Percentiles rank a stretch among this genome's conserved stretches.
These are phyloP conservation scores for Tetrahymena malaccensis DNA, from an alignment of 73 alveolate species.

Conservation along the genomic window DNA sequence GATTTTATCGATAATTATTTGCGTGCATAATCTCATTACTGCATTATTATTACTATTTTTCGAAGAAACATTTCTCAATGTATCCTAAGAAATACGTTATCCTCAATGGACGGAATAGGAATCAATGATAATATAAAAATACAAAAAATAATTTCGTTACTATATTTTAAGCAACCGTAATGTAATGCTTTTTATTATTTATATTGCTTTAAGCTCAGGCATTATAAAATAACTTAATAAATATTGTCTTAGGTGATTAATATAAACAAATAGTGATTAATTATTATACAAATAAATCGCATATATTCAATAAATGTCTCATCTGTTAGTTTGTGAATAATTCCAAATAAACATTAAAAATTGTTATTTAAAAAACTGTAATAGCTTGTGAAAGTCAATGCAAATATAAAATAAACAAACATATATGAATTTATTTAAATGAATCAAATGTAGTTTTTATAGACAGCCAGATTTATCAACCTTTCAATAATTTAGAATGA, in stretches of 20 bases:
- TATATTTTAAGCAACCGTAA: neutral
- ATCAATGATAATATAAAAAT: neutral
- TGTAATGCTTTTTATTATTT: neutral
- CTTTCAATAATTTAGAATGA: neutral
- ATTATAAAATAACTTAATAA: no score
- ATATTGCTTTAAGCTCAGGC: neutral
- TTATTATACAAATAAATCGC: no score
- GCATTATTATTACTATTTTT: neutral
- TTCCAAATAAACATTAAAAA: neutral
- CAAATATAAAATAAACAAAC: no score
- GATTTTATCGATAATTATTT: neutral
- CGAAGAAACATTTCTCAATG: no score
- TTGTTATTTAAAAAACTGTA: no score
- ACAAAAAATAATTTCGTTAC: no score
- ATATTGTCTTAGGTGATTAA: neutral
- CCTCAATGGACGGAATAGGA: neutral
- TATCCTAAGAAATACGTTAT: neutral
- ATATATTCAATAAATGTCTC: neutral
- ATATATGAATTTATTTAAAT: no score
- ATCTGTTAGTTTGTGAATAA: neutral
- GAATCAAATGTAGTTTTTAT: no score
- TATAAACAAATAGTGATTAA: neutral
- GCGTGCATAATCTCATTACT: neutral
- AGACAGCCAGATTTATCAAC: neutral
- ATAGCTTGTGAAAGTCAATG: no score